phyloP scores from a whole-genome alignment of 1,284 basidiomycete genomes.

The Lentinus polychrous region DNA sequence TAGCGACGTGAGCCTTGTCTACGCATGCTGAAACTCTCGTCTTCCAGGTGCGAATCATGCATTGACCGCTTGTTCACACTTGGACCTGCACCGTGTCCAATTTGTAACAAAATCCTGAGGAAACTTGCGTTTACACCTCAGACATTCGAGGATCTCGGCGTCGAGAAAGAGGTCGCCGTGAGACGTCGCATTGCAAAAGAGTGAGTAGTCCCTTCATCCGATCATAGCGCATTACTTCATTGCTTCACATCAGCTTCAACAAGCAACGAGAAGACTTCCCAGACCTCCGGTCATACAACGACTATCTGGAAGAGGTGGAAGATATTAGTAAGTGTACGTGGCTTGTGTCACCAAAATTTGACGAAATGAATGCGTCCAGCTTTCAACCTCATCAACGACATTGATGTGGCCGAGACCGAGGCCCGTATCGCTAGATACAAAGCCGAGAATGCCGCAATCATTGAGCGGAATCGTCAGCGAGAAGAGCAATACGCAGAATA shows the following conservation, averaged over 20 bases:
- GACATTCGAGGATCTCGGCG: constrained; percentile 93
- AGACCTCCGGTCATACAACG: constrained; percentile 82
- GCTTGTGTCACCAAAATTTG: background rate
- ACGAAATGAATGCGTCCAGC: constrained; percentile 38
- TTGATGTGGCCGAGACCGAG: constrained; percentile 84
- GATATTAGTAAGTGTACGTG: constrained; percentile 65
- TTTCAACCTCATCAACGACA: constrained; percentile 93
- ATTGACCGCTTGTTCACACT: constrained; percentile 96
- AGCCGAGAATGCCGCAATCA: constrained; percentile 73
- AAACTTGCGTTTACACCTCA: constrained; percentile 94
- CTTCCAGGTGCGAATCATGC: constrained; percentile 87
- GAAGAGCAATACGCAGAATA: constrained; percentile 69
- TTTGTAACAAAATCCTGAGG: constrained; percentile 84
- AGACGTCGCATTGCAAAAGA: constrained; percentile 84
- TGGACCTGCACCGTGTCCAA: constrained; percentile 94
- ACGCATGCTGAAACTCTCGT: constrained; percentile 10
- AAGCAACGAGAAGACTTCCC: constrained; percentile 88
- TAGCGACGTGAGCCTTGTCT: background rate
- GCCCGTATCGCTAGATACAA: constrained; percentile 76
- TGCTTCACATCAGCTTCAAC: constrained; percentile 80
- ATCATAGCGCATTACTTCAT: background rate
- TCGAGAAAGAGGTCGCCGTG: constrained; percentile 95
- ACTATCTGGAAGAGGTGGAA: constrained; percentile 95
- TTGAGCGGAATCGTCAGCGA: constrained; percentile 72
- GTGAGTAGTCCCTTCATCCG: constrained; percentile 26